Conservation (phyloP, 179 eudicot species). For the Patellifolia procumbens region DNA sequence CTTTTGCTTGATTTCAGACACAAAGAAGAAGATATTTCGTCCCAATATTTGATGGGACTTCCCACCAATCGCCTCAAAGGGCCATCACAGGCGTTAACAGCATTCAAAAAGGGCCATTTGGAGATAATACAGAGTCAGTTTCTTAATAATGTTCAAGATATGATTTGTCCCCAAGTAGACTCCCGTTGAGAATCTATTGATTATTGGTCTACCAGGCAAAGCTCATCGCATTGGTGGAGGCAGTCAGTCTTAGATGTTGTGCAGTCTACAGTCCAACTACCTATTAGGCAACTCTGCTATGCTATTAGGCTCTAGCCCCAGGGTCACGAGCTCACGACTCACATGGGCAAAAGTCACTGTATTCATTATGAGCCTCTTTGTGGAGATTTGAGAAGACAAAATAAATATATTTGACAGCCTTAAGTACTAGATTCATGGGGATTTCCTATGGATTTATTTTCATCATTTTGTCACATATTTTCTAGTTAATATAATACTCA, state of each 20-base stretch:
- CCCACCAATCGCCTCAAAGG: not conserved
- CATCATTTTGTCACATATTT: not conserved
- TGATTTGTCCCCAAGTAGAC: not conserved
- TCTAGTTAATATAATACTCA: not conserved
- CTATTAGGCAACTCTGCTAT: not conserved
- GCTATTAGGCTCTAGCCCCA: not conserved
- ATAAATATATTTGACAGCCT: not conserved
- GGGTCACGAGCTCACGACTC: too few species aligned
- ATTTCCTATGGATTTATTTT: not conserved
- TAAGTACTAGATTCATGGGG: not conserved
- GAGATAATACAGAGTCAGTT: not conserved
- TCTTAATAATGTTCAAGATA: not conserved
- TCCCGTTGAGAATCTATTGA: not conserved
- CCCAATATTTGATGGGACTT: not conserved
- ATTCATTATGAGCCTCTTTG: not conserved
- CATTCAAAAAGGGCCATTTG: not conserved
- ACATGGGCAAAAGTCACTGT: not conserved
- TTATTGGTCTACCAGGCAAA: not conserved
- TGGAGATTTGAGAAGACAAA: not conserved
- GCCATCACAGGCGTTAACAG: not conserved
- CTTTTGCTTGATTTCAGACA: too few species aligned
- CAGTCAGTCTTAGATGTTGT: not conserved
- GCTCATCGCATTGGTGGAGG: not conserved
- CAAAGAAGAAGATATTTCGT: not conserved
- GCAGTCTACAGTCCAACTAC: not conserved